phyloP scores from a whole-genome alignment of 805 yeast genomes.

The Metschnikowia dekortorum region DNA sequence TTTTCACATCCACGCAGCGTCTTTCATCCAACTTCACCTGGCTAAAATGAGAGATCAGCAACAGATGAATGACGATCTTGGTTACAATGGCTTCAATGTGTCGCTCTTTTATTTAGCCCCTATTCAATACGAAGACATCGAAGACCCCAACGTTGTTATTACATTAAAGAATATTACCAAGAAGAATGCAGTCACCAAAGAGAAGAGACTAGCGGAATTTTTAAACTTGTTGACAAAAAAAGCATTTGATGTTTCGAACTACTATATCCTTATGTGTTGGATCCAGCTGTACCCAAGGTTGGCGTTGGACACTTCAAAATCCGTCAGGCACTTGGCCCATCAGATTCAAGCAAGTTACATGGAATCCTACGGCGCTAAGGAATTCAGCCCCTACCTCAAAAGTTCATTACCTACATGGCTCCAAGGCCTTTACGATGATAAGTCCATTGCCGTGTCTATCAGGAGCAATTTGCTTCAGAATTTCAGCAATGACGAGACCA shows the following conservation, averaged over 20 bases:
- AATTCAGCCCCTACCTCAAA: constrained; percentile 59
- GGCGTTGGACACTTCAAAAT: constrained; percentile 64
- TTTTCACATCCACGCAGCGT: neutral
- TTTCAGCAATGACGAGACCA: constrained; percentile 51
- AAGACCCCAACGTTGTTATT: constrained; percentile 49
- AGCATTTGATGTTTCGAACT: constrained; percentile 36
- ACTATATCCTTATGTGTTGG: constrained; percentile 59
- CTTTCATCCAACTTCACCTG: neutral
- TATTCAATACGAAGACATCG: constrained; percentile 48
- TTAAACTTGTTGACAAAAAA: constrained; percentile 29
- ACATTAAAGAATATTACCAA: constrained; percentile 74
- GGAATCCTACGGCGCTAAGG: constrained; percentile 49
- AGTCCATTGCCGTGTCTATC: constrained; percentile 52
- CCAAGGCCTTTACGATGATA: constrained; percentile 71
- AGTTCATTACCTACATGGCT: constrained; percentile 73
- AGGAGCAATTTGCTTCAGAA: constrained; percentile 43
- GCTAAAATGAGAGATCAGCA: neutral
- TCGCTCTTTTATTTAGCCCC: constrained; percentile 71
- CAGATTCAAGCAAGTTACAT: constrained; percentile 51
- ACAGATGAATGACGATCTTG: constrained; percentile 14
- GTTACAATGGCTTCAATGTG: constrained; percentile 18
- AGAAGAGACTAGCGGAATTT: constrained; percentile 63
- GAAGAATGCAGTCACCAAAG: constrained; percentile 80
- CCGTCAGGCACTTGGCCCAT: constrained; percentile 60
- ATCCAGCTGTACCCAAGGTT: constrained; percentile 79